Evolutionary conservation across 768 basidiomycete genomes (phyloP).

Genomic region (Leucocoprinus birnbaumii): DNA sequence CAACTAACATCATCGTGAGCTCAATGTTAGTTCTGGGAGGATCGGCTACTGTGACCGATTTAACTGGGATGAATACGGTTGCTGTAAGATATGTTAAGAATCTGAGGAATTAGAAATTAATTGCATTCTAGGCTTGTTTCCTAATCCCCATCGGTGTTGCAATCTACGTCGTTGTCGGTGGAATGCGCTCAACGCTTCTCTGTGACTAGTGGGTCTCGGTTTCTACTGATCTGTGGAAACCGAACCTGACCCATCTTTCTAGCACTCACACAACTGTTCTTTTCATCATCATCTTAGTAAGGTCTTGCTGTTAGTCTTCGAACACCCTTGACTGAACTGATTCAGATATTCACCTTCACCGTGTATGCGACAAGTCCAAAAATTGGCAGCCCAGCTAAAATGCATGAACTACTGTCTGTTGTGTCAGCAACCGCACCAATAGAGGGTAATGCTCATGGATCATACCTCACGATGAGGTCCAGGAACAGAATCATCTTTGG

Average conservation of each 20-base stretch:
- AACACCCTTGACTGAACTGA: background rate
- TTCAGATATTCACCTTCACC: conserved; percentile 57
- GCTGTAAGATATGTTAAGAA: conserved; percentile 42
- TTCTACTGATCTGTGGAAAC: background rate
- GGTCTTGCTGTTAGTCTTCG: conserved; percentile 12
- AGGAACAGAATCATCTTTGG: conserved; percentile 78
- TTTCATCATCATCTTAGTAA: conserved; percentile 76
- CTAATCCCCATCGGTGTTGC: conserved; percentile 85
- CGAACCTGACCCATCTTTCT: background rate
- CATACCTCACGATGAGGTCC: conserved; percentile 79
- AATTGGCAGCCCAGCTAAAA: conserved; percentile 74
- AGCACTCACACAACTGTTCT: conserved; percentile 88
- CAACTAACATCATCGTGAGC: conserved; percentile 91
- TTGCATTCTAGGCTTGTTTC: conserved; percentile 69
- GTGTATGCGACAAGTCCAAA: conserved; percentile 78
- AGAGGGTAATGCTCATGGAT: conserved; percentile 78
- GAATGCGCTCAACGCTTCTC: conserved; percentile 82
- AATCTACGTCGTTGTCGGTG: conserved; percentile 85
- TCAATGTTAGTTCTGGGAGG: conserved; percentile 80
- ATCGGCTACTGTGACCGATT: conserved; percentile 81
- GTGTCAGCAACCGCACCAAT: conserved; percentile 60
- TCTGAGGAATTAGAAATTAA: background rate
- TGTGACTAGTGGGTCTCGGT: conserved; percentile 71
- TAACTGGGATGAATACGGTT: conserved; percentile 89
- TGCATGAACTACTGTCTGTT: conserved; percentile 76